Base-by-base conservation (phyloP, 441 rosid species). In the Pelargonium cotyledonis region DNA sequence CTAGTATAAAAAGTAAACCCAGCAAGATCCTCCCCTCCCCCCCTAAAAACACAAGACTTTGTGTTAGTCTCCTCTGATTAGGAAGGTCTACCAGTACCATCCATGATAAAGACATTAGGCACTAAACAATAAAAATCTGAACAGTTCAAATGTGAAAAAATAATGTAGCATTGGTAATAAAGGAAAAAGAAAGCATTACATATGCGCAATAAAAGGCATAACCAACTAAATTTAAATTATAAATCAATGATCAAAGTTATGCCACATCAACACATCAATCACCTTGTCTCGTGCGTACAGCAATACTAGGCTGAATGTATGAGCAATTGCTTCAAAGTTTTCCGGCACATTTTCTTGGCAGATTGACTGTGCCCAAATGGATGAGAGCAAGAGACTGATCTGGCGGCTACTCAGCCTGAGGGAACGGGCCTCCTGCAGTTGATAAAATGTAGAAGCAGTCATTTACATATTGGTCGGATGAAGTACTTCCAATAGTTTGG, bases 281-380 rank as follows among this genome's bases (percentile, higher is more conserved):
- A 91, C 96, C 95, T 91, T 91, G 73, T 82, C 89, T 73, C 88
- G 75, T 31, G 91, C 88, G 84, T 87, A 87, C 57, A 87, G 83
- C 80, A 88, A 75, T 75, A 86, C 88, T 75, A 89, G 80, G 82
- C 96, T 82, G 79, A 81, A 88, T 65, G 96, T 88, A 75, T 91
- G 90, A 80, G 96, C 91, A 79, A 94, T 86, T 71, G 97, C 97
- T 86, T 91, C 94, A 82, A 82, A 91, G 75, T 88, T 94, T 76
- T 85, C 85, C 74, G 96, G 96, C 73, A 73, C 73, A 79, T 94
- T 94, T 76, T 79, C 71, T 76, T 94, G 94, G 76, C 86, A 91
- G 68, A 94, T 77, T n/a, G 97, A 88, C 72, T 89, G 97, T 73
- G 83, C 97, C 99, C 97, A 91, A 57, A 89, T 78, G 47, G 97